phyloP scores from a whole-genome alignment of 2,329 filamentous ascomycete species.

The Didymosphaeria variabile region DNA sequence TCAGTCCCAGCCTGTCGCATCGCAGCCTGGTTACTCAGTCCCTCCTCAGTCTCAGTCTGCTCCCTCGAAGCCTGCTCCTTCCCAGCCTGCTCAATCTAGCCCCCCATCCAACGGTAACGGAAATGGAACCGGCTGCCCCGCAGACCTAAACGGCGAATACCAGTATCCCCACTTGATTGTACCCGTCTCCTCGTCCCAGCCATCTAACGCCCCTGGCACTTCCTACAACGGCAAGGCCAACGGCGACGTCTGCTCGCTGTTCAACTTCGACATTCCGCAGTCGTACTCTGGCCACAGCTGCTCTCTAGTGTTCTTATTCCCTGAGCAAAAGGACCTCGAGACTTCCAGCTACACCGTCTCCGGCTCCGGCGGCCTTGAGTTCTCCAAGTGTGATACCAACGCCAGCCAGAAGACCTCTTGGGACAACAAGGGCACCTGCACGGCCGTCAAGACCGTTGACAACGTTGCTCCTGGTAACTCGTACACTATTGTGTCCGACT shows the following conservation, averaged over 20 bases:
- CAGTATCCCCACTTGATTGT: conserved; percentile 70
- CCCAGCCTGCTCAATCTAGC: not conserved
- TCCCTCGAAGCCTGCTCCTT: conserved; percentile 8
- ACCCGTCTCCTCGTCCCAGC: conserved; percentile 64
- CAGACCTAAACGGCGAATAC: conserved; percentile 35
- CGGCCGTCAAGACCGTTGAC: conserved; percentile 47
- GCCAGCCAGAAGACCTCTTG: conserved; percentile 63
- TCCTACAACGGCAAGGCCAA: conserved; percentile 61
- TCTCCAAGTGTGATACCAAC: conserved; percentile 59
- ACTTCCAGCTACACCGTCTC: conserved; percentile 67
- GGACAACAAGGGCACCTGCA: conserved; percentile 60
- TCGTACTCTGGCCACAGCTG: conserved; percentile 66
- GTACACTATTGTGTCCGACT: conserved; percentile 62
- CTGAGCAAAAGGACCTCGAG: conserved; percentile 64
- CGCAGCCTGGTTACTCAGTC: not conserved
- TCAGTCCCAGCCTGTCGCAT: not conserved
- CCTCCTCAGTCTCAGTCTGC: conserved; percentile 11
- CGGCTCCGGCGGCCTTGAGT: conserved; percentile 63
- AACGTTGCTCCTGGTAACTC: conserved; percentile 61
- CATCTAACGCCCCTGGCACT: conserved; percentile 62
- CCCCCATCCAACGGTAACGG: conserved; percentile 1
- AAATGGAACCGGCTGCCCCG: conserved; percentile 26
- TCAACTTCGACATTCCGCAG: conserved; percentile 73
- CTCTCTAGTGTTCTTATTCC: conserved; percentile 72
- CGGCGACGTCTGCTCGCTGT: conserved; percentile 63